phyloP scores from a whole-genome alignment of 2,329 filamentous ascomycete genomes.

The Colletotrichum liaoningense region DNA sequence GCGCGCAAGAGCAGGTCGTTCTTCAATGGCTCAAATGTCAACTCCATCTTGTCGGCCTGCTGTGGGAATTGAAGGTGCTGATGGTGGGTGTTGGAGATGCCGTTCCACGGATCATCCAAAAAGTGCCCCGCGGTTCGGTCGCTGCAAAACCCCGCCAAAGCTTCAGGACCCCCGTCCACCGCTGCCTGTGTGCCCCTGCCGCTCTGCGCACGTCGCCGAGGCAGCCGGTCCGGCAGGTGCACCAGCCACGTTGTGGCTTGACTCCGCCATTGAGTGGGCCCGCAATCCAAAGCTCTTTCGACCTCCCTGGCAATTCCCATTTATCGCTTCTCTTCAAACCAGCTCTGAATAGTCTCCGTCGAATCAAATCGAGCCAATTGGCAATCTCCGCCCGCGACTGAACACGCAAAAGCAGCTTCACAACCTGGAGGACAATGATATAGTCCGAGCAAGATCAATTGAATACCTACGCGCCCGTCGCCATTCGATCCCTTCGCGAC shows the following conservation, averaged over 20 bases:
- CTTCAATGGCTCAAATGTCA: slow-evolving; percentile 84
- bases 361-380: slow-evolving; percentile 16
- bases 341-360: neutral
- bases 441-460: neutral
- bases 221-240: slow-evolving; percentile 6
- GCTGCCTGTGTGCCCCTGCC: neutral
- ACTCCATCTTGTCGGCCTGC: slow-evolving; percentile 64
- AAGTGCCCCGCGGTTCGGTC: slow-evolving; percentile 19
- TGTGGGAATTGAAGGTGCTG: neutral
- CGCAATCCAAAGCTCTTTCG: slow-evolving; percentile 17
- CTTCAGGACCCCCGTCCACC: slow-evolving; percentile 1
- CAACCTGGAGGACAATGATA: neutral
- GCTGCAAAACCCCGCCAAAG: slow-evolving; percentile 35
- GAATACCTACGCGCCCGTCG: neutral
- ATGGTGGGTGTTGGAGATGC: neutral
- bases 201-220: neutral
- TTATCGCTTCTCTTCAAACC: slow-evolving; percentile 1
- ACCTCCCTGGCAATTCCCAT: slow-evolving; percentile 1
- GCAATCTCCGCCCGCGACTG: neutral
- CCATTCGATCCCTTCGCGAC: neutral
- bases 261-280: neutral
- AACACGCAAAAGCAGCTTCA: neutral
- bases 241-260: slow-evolving; percentile 26
- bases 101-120: slow-evolving; percentile 9
- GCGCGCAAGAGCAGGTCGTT: slow-evolving; percentile 94